Conservation (phyloP, 306 rosid species). For the Senna tora region DNA sequence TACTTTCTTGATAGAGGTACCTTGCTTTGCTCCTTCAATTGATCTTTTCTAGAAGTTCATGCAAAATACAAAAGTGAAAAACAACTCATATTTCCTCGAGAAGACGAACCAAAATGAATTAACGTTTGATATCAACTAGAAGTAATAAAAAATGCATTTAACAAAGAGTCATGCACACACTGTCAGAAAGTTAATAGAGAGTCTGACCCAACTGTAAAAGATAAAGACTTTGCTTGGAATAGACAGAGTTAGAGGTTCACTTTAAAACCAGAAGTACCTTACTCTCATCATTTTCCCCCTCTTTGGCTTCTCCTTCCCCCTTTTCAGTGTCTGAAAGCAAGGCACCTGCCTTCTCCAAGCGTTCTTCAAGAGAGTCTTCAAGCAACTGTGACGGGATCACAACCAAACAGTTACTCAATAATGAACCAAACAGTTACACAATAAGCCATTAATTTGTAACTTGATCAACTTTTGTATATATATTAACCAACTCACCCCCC, state of each 20-base stretch:
- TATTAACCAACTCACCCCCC: constrained; percentile 80
- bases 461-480: not conserved
- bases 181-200: constrained; percentile 13
- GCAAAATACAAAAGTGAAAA: constrained; percentile 25
- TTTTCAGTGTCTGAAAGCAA: constrained; percentile 86
- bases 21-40: constrained; percentile 86
- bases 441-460: too few relatives aligned
- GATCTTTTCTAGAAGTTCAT: constrained; percentile 72
- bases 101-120: not conserved
- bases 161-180: not conserved
- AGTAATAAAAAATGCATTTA: constrained; percentile 5
- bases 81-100: not conserved
- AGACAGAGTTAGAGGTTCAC: constrained; percentile 5
- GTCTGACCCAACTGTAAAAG: constrained; percentile 12
- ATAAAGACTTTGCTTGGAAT: not conserved
- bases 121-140: not conserved
- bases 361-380: constrained; percentile 88
- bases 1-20: constrained; percentile 76
- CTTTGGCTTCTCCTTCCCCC: constrained; percentile 87
- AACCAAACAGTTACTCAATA: constrained; percentile 28
- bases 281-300: constrained; percentile 78
- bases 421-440: constrained; percentile 28
- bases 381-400: constrained; percentile 62
- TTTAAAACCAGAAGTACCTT: constrained; percentile 55
- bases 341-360: constrained; percentile 78